phyloP scores from a whole-genome alignment of 371 early-diverging fungal species.

The Zopfochytrium polystomum region DNA sequence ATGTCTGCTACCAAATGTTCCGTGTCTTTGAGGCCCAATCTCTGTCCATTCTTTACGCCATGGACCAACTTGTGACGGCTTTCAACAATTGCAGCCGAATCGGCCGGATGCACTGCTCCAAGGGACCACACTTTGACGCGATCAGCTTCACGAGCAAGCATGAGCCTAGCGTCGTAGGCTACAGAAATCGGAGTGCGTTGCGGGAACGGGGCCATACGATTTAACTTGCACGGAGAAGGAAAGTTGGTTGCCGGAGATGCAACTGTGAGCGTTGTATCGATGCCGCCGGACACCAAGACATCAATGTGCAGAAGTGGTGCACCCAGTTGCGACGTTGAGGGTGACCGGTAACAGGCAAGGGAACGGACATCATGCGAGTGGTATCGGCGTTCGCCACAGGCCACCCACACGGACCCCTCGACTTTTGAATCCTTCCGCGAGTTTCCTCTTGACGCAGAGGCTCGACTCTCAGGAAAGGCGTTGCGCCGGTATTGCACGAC shows the following conservation, averaged over 20 bases:
- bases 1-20: slow-evolving; percentile 24
- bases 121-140: slow-evolving; percentile 76
- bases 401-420: slow-evolving; percentile 77
- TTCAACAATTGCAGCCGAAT: not conserved
- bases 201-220: slow-evolving; percentile 75
- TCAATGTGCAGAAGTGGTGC: too few species aligned
- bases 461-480: too few species aligned
- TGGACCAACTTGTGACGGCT: too few species aligned
- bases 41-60: slow-evolving; percentile 11
- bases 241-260: slow-evolving; percentile 60
- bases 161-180: slow-evolving; percentile 56
- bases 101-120: slow-evolving; percentile 49
- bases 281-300: slow-evolving; percentile 70
- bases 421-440: too few species aligned
- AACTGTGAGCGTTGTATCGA: slow-evolving; percentile 60
- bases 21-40: slow-evolving; percentile 2
- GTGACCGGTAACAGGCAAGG: slow-evolving; percentile 62
- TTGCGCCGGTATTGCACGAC: slow-evolving; percentile 65
- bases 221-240: slow-evolving; percentile 62
- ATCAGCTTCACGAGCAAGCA: slow-evolving; percentile 60
- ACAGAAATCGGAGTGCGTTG: slow-evolving; percentile 68
- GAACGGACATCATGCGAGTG: slow-evolving; percentile 92
- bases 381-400: slow-evolving; percentile 73
- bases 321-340: too few species aligned
- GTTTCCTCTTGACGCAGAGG: too few species aligned